Conservation (phyloP, 208 protist genomes). For the Trypanosoma cruzi region DNA sequence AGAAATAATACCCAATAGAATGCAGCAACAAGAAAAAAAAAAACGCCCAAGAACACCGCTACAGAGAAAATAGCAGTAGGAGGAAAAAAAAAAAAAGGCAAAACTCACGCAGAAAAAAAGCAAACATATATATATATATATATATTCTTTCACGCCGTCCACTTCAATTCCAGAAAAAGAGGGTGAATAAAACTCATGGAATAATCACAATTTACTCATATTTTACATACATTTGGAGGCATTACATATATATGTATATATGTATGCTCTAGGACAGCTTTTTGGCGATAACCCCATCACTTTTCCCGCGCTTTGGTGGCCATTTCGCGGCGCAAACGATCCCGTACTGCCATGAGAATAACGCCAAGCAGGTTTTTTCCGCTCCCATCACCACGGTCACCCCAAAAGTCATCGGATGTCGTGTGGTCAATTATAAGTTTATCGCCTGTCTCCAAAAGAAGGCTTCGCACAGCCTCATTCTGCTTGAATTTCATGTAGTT, state of each 20-base stretch:
- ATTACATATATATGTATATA: neutral
- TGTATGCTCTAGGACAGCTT: no score
- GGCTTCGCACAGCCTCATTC: constrained; percentile 56
- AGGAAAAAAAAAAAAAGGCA: constrained; percentile 11
- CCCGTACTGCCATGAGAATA: constrained; percentile 75
- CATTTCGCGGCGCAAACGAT: constrained; percentile 41
- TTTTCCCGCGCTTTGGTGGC: constrained; percentile 6
- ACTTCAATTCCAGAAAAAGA: neutral
- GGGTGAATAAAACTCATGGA: neutral
- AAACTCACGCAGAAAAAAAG: neutral
- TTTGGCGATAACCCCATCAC: neutral
- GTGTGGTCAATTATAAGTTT: constrained; percentile 83
- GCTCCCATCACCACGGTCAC: constrained; percentile 80
- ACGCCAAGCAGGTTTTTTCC: constrained; percentile 85
- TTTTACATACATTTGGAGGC: no score
- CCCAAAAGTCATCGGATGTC: constrained; percentile 81
- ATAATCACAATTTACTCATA: neutral
- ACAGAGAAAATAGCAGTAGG: constrained; percentile 1
- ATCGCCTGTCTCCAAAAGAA: constrained; percentile 67
- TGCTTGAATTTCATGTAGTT: constrained; percentile 92
- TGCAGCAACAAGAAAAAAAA: neutral
- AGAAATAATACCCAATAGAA: neutral
- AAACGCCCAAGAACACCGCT: neutral
- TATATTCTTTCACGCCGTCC: no score
- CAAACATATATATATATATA: no score